Percentiles rank a stretch among this genome's conserved stretches.
phyloP scores from a whole-genome alignment of 352 stramenopile genomes.

The Pythium graminicola region DNA sequence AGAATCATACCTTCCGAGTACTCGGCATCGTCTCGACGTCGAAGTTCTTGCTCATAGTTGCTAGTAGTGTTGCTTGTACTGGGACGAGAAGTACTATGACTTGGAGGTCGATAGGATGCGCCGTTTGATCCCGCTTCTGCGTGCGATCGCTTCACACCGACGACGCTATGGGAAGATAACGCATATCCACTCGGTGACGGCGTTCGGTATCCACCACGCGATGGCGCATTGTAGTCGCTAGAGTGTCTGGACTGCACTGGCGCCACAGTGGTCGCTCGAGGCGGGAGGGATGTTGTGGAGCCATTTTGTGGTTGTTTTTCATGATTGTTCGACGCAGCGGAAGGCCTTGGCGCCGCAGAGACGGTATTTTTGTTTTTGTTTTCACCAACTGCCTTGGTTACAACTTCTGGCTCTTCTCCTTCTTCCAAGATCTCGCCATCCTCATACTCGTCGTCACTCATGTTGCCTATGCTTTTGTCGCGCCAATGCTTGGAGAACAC shows the following conservation, averaged over 20 bases:
- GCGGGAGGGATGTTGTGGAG: background rate
- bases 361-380: background rate
- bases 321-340: background rate
- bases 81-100: too few relatives aligned
- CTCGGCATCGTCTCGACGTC: constrained; percentile 25
- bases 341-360: background rate
- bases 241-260: too few relatives aligned
- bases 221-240: background rate
- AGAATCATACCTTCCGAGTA: constrained; percentile 62
- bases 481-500: background rate
- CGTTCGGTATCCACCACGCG: constrained; percentile 9
- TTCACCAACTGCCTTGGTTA: background rate
- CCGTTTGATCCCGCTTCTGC: constrained; percentile 10
- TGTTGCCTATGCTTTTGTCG: constrained; percentile 1
- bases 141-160: constrained; percentile 26
- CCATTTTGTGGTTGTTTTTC: background rate
- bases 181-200: constrained; percentile 8
- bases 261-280: background rate
- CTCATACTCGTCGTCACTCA: constrained; percentile 45
- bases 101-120: constrained; percentile 5
- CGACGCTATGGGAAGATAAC: background rate
- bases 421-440: constrained; percentile 73
- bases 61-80: background rate
- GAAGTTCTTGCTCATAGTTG: constrained; percentile 10
- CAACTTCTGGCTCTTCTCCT: constrained; percentile 34